Conservation (phyloP, 1,284 basidiomycete species). For the Ganoderma multipileum region DNA sequence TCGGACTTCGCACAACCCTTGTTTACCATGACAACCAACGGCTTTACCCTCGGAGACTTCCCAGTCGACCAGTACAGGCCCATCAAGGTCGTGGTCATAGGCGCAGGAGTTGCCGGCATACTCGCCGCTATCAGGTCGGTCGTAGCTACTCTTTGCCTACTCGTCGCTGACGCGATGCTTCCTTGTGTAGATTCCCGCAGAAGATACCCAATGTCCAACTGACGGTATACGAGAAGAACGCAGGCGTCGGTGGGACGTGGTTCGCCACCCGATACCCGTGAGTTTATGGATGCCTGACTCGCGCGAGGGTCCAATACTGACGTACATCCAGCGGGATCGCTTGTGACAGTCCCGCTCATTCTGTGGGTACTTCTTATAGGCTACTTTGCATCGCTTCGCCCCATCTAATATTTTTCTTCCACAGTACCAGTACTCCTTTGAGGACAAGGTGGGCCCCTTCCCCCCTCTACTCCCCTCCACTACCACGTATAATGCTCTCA, state of each 20-base stretch:
- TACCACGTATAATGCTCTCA: neutral
- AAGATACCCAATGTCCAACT: slow-evolving; percentile 58
- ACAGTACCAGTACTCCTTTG: slow-evolving; percentile 67
- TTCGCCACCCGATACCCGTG: slow-evolving; percentile 43
- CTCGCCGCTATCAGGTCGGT: neutral
- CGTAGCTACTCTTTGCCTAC: neutral
- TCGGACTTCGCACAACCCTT: neutral
- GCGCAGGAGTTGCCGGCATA: slow-evolving; percentile 62
- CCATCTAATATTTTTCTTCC: no score
- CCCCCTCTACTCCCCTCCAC: neutral
- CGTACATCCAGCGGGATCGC: slow-evolving; percentile 48
- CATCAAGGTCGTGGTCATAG: slow-evolving; percentile 57
- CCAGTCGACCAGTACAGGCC: slow-evolving; percentile 56
- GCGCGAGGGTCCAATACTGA: neutral
- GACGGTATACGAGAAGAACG: slow-evolving; percentile 62
- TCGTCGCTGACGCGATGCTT: neutral
- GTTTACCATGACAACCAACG: neutral
- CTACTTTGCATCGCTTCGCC: neutral
- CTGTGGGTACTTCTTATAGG: slow-evolving; percentile 41
- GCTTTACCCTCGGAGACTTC: slow-evolving; percentile 35
- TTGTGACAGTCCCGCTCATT: slow-evolving; percentile 63
- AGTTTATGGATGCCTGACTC: slow-evolving; percentile 14
- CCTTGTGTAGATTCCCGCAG: slow-evolving; percentile 52
- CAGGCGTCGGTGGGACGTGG: slow-evolving; percentile 68
- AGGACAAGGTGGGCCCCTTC: slow-evolving; percentile 47